Evolutionary conservation across 2,329 filamentous ascomycete species (phyloP).

Genomic region (Dothistroma septosporum): DNA sequence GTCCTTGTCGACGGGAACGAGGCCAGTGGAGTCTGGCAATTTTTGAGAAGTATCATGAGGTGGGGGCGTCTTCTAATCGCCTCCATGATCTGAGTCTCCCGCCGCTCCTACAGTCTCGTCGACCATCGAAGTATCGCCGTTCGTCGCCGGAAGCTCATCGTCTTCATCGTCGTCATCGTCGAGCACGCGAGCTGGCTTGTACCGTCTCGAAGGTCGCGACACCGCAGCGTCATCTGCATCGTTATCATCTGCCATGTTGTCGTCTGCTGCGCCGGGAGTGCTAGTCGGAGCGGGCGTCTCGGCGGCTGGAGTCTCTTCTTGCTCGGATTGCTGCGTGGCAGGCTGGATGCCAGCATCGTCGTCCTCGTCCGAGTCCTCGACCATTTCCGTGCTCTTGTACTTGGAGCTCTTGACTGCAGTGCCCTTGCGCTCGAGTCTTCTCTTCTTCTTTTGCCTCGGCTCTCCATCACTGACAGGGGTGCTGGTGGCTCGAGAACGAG

Average conservation of each 20-base stretch:
- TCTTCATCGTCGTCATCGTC: constrained; percentile 37
- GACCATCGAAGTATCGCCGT: constrained; percentile 9
- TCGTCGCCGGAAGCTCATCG: constrained; percentile 13
- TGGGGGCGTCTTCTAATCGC: constrained; percentile 8
- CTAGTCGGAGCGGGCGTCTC: constrained; percentile 23
- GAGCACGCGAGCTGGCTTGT: constrained; percentile 31
- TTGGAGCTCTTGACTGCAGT: constrained; percentile 50
- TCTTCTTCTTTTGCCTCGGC: constrained; percentile 57
- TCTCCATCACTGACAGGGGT: constrained; percentile 43
- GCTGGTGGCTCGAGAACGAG: constrained; percentile 30
- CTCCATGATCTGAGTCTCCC: constrained; percentile 19
- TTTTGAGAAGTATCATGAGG: background rate
- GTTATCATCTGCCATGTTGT: constrained; percentile 24
- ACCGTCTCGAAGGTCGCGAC: constrained; percentile 20
- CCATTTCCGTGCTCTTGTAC: constrained; percentile 80
- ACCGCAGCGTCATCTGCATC: constrained; percentile 28
- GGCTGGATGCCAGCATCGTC: constrained; percentile 22
- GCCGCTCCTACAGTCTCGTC: constrained; percentile 13
- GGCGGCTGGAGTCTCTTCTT: constrained; percentile 25
- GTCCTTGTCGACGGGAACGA: background rate
- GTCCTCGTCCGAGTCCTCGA: constrained; percentile 70
- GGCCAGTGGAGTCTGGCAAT: background rate
- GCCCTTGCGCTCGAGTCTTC: constrained; percentile 55
- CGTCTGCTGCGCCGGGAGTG: constrained; percentile 18
- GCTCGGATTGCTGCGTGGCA: constrained; percentile 28